These are phyloP conservation scores for Scedosporium minutisporum DNA, from an alignment of 2,329 filamentous ascomycete species.

Conservation along the genomic window DNA sequence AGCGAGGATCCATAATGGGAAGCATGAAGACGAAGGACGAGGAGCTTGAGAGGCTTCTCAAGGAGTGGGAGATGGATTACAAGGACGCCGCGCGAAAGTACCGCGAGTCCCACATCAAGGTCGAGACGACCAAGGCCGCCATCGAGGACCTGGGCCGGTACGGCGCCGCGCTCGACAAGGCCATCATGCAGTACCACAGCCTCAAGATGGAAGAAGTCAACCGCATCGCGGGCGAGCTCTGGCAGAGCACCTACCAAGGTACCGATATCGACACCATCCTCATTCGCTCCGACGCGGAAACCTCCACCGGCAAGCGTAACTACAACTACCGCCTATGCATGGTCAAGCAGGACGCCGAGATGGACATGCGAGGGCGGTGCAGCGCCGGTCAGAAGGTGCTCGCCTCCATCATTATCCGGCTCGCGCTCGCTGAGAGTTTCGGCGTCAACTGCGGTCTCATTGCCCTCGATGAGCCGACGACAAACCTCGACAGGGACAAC, in stretches of 20 bases:
- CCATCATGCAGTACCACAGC: slow-evolving; percentile 93
- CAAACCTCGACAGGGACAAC: slow-evolving; percentile 91
- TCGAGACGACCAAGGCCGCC: slow-evolving; percentile 84
- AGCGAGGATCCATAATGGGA: slow-evolving; percentile 66
- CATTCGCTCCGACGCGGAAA: slow-evolving; percentile 85
- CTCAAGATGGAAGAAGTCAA: slow-evolving; percentile 99
- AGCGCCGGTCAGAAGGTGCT: slow-evolving; percentile 95
- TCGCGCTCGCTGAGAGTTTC: slow-evolving; percentile 93
- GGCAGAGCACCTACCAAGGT: slow-evolving; percentile 92
- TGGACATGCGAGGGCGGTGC: slow-evolving; percentile 99
- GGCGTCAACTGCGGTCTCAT: slow-evolving; percentile 93
- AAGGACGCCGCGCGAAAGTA: slow-evolving; percentile 71
- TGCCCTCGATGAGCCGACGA: slow-evolving; percentile 93
- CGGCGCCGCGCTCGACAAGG: slow-evolving; percentile 76
- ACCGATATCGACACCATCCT: slow-evolving; percentile 96
- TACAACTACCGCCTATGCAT: slow-evolving; percentile 99
- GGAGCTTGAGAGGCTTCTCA: slow-evolving; percentile 60
- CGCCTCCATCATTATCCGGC: slow-evolving; percentile 91
- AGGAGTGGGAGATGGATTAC: slow-evolving; percentile 81
- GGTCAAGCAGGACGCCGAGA: slow-evolving; percentile 93
- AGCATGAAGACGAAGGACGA: slow-evolving; percentile 77
- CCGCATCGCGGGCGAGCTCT: slow-evolving; percentile 87
- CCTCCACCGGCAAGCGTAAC: slow-evolving; percentile 58
- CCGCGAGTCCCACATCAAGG: slow-evolving; percentile 78
- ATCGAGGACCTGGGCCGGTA: slow-evolving; percentile 85